Evolutionary conservation across 345 rosid species (phyloP), one percentile per base, ranked within the genome.

Genomic region (Pugionium cornutum): DNA sequence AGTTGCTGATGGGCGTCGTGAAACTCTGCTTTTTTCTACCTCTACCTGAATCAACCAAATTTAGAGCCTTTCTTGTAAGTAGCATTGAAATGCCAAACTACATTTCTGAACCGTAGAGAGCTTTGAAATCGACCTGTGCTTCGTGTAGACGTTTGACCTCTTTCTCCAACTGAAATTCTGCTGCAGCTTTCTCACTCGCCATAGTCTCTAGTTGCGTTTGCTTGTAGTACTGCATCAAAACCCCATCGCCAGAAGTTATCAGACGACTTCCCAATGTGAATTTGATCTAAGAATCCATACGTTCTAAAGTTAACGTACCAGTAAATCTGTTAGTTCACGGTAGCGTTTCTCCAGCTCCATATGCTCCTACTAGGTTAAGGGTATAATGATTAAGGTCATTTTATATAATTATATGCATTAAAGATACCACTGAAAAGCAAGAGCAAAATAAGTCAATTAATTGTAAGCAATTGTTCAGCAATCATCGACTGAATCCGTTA

Each of bases 171-270:
- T 95, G 99, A 76, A 91, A 95, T 75, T 95, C 97, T 64, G 97
- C 97, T 0, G 97, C 97, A 70, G 97, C 97, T 79, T 95, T 95
- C 74, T 95, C 99, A 81, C 91, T 89, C 33, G 96, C 91, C 95
- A 91, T 87, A 68, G 92, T 77, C 83, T 95, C 97, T 61, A 95
- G 79, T 61, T 95, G 99, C 9, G 99, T 95, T 89, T 95, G 99
- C 89, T 95, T 95, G 78, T 85, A 84, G 77, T 95, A 95, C 99
- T 95, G 84, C 68, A 80, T 44, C 45, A 64, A 18, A 45, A 28
- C 35, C 35, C 9, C 50, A 48, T 50, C 62, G 66, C 37, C 34
- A 67, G 41, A 63, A 7, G 28, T 48, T 53, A 54, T 67, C 34
- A 74, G 18, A 61, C 25, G 62, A 41, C 9, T 53, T 18, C 49